Evolutionary conservation across 75 land plant species (phyloP).

Genomic region (Picea glauca): DNA sequence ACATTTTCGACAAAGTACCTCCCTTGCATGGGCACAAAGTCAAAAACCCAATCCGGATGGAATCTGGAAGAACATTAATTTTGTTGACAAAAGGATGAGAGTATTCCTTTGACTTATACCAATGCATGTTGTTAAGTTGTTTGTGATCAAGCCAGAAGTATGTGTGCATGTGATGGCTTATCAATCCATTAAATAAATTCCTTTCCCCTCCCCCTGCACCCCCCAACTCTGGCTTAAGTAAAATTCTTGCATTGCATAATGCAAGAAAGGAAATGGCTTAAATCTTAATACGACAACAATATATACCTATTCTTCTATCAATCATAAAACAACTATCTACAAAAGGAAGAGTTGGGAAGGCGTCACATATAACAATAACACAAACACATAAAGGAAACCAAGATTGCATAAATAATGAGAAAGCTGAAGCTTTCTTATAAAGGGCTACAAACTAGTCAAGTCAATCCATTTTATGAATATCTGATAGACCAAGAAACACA

Average conservation of each 20-base stretch:
- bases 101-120: constrained; percentile 79
- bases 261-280: constrained; percentile 90
- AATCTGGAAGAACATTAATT: constrained; percentile 91
- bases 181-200: constrained; percentile 69
- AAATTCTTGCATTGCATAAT: constrained; percentile 56
- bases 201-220: constrained; percentile 38
- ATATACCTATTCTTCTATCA: constrained; percentile 91
- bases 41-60: constrained; percentile 95
- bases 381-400: no score
- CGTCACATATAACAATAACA: constrained; percentile 37
- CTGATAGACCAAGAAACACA: no score
- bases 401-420: no score
- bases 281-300: constrained; percentile 92
- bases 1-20: constrained; percentile 91
- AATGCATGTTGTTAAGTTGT: constrained; percentile 77
- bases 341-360: constrained; percentile 86
- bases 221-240: constrained; percentile 57
- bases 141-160: constrained; percentile 91
- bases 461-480: no score
- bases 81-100: constrained; percentile 89
- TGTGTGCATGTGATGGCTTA: constrained; percentile 64
- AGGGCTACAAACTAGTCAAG: no score
- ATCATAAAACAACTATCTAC: constrained; percentile 97
- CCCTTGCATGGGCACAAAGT: constrained; percentile 70
- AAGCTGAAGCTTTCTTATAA: no score